Percentiles rank a stretch among this genome's conserved stretches.
Conservation (phyloP, 768 basidiomycete genomes). For the Tulasnella sp. region DNA sequence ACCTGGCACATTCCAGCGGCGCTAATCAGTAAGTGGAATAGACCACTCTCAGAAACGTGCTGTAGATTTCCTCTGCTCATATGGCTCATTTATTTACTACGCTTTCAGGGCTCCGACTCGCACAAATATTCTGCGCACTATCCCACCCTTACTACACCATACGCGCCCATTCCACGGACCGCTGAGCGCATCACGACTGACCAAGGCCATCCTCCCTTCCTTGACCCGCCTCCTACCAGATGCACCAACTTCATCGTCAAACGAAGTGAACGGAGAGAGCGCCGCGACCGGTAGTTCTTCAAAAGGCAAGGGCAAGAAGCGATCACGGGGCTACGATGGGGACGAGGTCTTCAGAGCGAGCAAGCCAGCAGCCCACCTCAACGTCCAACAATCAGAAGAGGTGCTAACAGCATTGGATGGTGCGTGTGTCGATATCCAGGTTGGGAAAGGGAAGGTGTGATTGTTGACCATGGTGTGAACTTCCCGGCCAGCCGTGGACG, state of each 20-base stretch:
- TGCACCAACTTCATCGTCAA: not conserved
- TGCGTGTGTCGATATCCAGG: slow-evolving; percentile 29
- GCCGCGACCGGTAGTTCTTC: not conserved
- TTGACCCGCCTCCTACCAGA: slow-evolving; percentile 38
- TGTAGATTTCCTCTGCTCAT: not conserved
- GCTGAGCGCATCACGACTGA: slow-evolving; percentile 41
- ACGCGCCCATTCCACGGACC: slow-evolving; percentile 35
- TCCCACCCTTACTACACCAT: slow-evolving; percentile 34
- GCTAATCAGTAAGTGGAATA: slow-evolving; percentile 9
- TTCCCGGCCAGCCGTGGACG: not conserved
- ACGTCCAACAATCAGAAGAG: slow-evolving; percentile 39
- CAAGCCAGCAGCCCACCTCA: slow-evolving; percentile 38
- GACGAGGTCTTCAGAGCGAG: slow-evolving; percentile 55
- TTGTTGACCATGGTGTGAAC: too few species aligned
- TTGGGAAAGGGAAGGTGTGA: too few species aligned
- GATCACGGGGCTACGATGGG: slow-evolving; percentile 58
- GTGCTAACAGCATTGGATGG: slow-evolving; percentile 48
- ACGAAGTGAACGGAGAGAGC: not conserved
- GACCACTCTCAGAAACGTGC: slow-evolving; percentile 39
- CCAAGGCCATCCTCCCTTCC: slow-evolving; percentile 40
- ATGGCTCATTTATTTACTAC: not conserved
- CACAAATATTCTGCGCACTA: slow-evolving; percentile 35
- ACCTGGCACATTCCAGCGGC: slow-evolving; percentile 45
- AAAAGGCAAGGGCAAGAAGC: slow-evolving; percentile 53
- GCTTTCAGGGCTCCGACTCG: slow-evolving; percentile 24